These are phyloP conservation scores for Glycyrrhiza uralensis DNA, from an alignment of 306 rosid species.

Conservation along the genomic window DNA sequence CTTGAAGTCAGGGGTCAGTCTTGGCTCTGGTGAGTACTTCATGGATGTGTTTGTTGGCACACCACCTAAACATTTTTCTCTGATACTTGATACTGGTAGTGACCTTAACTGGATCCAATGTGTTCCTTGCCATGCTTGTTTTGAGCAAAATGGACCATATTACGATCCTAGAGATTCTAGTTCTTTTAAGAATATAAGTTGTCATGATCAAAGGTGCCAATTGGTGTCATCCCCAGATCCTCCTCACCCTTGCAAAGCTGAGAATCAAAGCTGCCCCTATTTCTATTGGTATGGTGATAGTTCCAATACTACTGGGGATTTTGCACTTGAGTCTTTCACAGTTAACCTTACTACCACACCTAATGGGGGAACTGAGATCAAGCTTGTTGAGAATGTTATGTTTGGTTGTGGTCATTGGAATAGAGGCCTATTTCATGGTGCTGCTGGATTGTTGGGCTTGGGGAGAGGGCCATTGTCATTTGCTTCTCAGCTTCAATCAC, in stretches of 20 bases:
- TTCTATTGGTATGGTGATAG: constrained; percentile 88
- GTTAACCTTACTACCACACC: constrained; percentile 62
- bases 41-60: constrained; percentile 84
- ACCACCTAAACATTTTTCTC: constrained; percentile 73
- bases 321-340: constrained; percentile 65
- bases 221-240: constrained; percentile 77
- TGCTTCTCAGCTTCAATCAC: constrained; percentile 77
- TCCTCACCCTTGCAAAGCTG: constrained; percentile 51
- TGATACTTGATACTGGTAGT: constrained; percentile 88
- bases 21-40: constrained; percentile 88
- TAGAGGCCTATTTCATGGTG: constrained; percentile 85
- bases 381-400: constrained; percentile 66
- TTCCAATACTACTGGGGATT: constrained; percentile 90
- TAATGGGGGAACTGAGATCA: constrained; percentile 41
- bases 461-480: constrained; percentile 87
- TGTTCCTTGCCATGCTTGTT: constrained; percentile 76
- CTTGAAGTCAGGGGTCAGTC: constrained; percentile 72
- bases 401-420: constrained; percentile 97
- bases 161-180: constrained; percentile 63
- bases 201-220: constrained; percentile 55
- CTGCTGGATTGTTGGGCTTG: constrained; percentile 76
- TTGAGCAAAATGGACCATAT: constrained; percentile 71
- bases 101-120: constrained; percentile 94
- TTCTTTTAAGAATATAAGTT: constrained; percentile 59
- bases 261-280: constrained; percentile 70